Evolutionary conservation across 1,139 yeast genomes (phyloP).

Genomic region (Blastobotrys capitulatus): DNA sequence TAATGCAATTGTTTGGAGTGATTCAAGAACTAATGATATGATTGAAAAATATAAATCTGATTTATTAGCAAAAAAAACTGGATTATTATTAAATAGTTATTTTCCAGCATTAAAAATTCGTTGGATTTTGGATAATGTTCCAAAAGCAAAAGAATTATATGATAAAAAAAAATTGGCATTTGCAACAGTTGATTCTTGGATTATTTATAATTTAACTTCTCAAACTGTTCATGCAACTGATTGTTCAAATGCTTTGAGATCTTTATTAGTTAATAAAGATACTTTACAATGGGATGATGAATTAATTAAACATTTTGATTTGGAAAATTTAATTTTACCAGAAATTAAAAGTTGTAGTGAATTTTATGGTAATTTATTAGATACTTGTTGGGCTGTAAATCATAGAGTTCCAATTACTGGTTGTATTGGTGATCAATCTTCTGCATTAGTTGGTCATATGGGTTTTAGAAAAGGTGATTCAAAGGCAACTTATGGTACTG

Average conservation of each 20-base stretch:
- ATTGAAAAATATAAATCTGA: constrained; percentile 58
- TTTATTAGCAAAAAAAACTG: constrained; percentile 48
- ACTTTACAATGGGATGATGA: constrained; percentile 72
- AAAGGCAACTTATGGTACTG: constrained; percentile 97
- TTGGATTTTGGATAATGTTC: constrained; percentile 84
- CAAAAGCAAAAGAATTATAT: constrained; percentile 61
- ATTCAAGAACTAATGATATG: constrained; percentile 74
- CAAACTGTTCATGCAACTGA: constrained; percentile 70
- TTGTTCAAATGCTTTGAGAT: constrained; percentile 86
- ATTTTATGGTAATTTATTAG: constrained; percentile 54
- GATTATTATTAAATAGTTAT: constrained; percentile 85
- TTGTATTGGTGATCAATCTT: constrained; percentile 91
- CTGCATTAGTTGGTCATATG: constrained; percentile 89
- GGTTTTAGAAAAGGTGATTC: constrained; percentile 83
- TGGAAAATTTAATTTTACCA: constrained; percentile 64
- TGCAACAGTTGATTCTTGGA: constrained; percentile 95
- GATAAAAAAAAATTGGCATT: constrained; percentile 77
- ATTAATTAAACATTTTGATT: constrained; percentile 72
- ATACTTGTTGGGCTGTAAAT: constrained; percentile 26
- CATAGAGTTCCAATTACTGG: constrained; percentile 74
- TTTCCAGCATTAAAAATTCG: constrained; percentile 87
- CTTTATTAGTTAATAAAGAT: constrained; percentile 82
- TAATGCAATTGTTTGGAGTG: constrained; percentile 95
- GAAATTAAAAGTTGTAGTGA: constrained; percentile 77
- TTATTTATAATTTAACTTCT: constrained; percentile 76